Evolutionary conservation across 148 eudicot genomes (phyloP).

Genomic region (Polygonum aviculare): DNA sequence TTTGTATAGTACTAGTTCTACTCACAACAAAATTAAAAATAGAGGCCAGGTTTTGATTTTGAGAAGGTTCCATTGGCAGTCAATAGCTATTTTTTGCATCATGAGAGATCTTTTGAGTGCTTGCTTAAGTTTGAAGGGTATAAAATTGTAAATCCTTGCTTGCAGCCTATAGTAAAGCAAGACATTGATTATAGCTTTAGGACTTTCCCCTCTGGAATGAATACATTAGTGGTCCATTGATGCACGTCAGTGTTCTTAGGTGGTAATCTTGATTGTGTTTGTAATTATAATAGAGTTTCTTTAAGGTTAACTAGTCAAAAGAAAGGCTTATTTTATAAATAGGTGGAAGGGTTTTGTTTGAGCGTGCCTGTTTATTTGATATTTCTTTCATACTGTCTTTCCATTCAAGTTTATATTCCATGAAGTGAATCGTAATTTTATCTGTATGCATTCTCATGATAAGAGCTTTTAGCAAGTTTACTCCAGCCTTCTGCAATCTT

Average conservation of each 20-base stretch:
- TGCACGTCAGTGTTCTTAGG: background rate
- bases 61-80: background rate
- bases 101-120: background rate
- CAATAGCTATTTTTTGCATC: background rate
- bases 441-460: background rate
- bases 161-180: background rate
- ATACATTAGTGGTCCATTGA: background rate
- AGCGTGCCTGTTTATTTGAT: background rate
- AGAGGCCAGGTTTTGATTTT: background rate
- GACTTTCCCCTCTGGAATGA: background rate
- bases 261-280: background rate
- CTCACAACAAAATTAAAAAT: background rate
- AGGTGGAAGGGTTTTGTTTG: conserved; percentile 1
- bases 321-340: background rate
- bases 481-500: background rate
- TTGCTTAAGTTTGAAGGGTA: background rate
- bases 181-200: background rate
- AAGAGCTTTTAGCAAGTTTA: background rate
- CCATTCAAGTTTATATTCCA: background rate
- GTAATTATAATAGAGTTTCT: background rate
- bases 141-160: background rate
- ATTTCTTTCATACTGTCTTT: background rate
- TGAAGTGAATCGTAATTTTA: background rate
- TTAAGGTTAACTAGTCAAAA: background rate
- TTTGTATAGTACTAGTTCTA: background rate